A percentile compares a stretch with the other conserved stretches of the same genome.
These are phyloP conservation scores for Thalia dealbata DNA, from an alignment of 176 grass and related monocot genomes.

Conservation along the genomic window DNA sequence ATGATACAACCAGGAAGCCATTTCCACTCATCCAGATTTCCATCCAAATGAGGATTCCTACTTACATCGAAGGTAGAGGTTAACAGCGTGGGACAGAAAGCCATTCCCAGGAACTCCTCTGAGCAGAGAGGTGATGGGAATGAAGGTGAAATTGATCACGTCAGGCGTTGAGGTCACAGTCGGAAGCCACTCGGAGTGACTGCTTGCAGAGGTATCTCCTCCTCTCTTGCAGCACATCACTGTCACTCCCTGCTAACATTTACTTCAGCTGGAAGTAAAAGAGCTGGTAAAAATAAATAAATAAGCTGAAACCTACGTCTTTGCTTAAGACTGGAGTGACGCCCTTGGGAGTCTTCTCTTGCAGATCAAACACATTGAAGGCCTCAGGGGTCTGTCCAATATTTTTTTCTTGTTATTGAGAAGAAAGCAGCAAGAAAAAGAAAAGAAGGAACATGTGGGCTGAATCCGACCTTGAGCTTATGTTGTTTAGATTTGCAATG, in stretches of 20 bases:
- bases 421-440: no score
- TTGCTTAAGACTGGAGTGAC: constrained; percentile 46
- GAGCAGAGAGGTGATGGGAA: constrained; percentile 78
- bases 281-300: no score
- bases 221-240: constrained; percentile 82
- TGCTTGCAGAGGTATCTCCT: constrained; percentile 40
- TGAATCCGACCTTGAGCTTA: constrained; percentile 50
- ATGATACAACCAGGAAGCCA: no score
- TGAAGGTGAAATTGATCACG: constrained; percentile 63
- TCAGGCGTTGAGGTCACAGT: constrained; percentile 48
- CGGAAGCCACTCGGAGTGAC: constrained; percentile 75
- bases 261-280: no score
- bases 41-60: no score
- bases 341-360: constrained; percentile 34
- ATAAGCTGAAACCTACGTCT: constrained; percentile 41
- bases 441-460: no score
- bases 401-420: no score
- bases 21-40: no score
- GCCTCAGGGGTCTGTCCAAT: constrained; percentile 41
- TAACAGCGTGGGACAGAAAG: constrained; percentile 85
- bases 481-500: constrained; percentile 45
- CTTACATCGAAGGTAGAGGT: constrained; percentile 95
- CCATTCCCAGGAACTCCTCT: constrained; percentile 45
- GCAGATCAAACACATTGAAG: constrained; percentile 73
- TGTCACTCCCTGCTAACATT: constrained; percentile 76